A percentile compares a stretch with the other conserved stretches of the same genome.
Conservation (phyloP, 345 rosid species). For the Tarenaya hassleriana region DNA sequence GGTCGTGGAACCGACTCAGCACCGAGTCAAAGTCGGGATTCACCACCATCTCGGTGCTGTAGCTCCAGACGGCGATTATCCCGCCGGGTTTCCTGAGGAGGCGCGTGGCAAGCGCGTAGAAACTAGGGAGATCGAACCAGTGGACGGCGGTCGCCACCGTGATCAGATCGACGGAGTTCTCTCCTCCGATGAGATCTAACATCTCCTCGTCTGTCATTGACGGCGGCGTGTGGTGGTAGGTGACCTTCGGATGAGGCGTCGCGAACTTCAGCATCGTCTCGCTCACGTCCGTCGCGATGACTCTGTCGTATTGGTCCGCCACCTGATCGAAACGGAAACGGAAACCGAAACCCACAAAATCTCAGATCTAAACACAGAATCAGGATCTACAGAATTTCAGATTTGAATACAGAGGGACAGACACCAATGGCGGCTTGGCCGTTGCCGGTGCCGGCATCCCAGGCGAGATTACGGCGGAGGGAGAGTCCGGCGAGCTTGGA, state of each 20-base stretch:
- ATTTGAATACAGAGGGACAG: neutral
- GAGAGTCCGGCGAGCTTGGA: slow-evolving; percentile 46
- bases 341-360: neutral
- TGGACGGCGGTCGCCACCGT: slow-evolving; percentile 52
- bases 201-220: slow-evolving; percentile 29
- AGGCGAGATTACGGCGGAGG: slow-evolving; percentile 42
- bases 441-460: slow-evolving; percentile 68
- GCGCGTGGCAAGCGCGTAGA: slow-evolving; percentile 43
- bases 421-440: slow-evolving; percentile 69
- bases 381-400: neutral
- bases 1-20: slow-evolving; percentile 33
- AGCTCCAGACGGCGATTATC: slow-evolving; percentile 54
- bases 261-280: slow-evolving; percentile 19
- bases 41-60: slow-evolving; percentile 32
- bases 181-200: slow-evolving; percentile 25
- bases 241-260: slow-evolving; percentile 25
- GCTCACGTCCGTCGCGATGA: slow-evolving; percentile 30
- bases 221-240: slow-evolving; percentile 26
- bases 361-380: neutral
- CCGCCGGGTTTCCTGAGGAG: slow-evolving; percentile 57
- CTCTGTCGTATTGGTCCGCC: slow-evolving; percentile 27
- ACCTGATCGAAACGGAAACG: slow-evolving; percentile 7
- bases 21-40: slow-evolving; percentile 44
- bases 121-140: slow-evolving; percentile 59
- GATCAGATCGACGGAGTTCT: slow-evolving; percentile 33